These are phyloP conservation scores for Taiwanofungus camphoratus DNA, from an alignment of 1,284 basidiomycete genomes.

Conservation along the genomic window DNA sequence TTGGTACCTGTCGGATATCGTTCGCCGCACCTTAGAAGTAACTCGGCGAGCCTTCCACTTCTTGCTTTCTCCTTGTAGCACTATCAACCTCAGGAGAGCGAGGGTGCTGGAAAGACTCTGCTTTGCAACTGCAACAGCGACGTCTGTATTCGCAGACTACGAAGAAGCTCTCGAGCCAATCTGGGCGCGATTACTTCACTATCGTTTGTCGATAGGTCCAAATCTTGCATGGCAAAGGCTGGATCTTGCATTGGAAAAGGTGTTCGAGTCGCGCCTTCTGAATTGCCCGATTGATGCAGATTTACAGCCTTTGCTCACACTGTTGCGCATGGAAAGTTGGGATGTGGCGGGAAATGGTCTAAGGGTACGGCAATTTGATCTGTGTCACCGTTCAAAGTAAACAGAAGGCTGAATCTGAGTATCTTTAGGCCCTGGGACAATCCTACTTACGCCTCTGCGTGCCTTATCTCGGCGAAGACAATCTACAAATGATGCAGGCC, in stretches of 20 bases:
- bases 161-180: conserved; percentile 19
- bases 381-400: neutral
- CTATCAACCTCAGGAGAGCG: conserved; percentile 31
- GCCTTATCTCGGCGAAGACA: conserved; percentile 9
- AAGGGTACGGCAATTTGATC: conserved; percentile 22
- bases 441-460: conserved; percentile 13
- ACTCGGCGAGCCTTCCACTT: conserved; percentile 40
- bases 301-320: conserved; percentile 27
- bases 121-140: conserved; percentile 21
- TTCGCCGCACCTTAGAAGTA: conserved; percentile 34
- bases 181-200: conserved; percentile 30
- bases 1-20: conserved; percentile 44
- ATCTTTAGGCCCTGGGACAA: conserved; percentile 12
- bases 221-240: conserved; percentile 17
- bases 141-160: conserved; percentile 20
- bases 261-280: conserved; percentile 11
- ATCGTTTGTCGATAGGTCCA: conserved; percentile 23
- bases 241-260: conserved; percentile 15
- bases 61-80: conserved; percentile 37
- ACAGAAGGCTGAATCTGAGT: neutral
- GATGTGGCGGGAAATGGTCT: conserved; percentile 26
- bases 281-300: conserved; percentile 22
- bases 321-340: conserved; percentile 30
- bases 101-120: conserved; percentile 37
- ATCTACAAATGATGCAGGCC: conserved; percentile 6